Base-by-base conservation (phyloP, 2,329 filamentous ascomycete species). In the Nemania sp. region DNA sequence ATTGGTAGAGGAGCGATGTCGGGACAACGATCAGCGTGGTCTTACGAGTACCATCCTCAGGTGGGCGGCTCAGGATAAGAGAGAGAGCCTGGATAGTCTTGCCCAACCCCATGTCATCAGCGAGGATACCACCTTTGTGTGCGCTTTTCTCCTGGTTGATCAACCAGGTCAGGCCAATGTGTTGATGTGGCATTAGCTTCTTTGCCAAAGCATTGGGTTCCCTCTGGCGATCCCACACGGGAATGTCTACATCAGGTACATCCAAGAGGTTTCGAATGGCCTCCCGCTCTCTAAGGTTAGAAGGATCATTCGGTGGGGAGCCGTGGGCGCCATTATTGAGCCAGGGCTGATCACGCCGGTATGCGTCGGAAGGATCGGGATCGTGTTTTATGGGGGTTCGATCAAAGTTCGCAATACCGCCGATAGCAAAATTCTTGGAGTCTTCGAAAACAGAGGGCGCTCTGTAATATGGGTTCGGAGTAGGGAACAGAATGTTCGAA, bases 31-130 rank as follows among this genome's bases (percentile, higher is more conserved):
- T 63, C 7, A 69, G 64, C 0, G 67, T 69, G 1, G 67, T 67
- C 49, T 67, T 68, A 12, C 48, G 45, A 14, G 44, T 42, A 22
- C 26, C 51, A 23, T 68, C 53, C 24, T 37, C 56, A 1, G 67
- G 62, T 8, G 64, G 66, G 34, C 53, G 63, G 7, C 57, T 62
- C 4, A 69, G 49, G 7, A 69, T 68, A 24, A 69, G 49, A 24
- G 67, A 61, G 23, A 69, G 55, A 3, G 67, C 66, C 49, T 68
- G 64, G 20, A 69, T 59, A 7, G 67, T 69, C 54, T 69, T 69
- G 36, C 67, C 67, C 19, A 69, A 41, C 7, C 67, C 67, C 67
- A 69, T 68, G 5, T 63, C 65, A 31, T 69, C 65, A 47, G 67
- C 67, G 28, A 69, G 65, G 40, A 69, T 63, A 2, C 63, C 64